These are phyloP conservation scores for Tylopilus orsonianus DNA, from an alignment of 1,284 basidiomycete species.

Conservation along the genomic window DNA sequence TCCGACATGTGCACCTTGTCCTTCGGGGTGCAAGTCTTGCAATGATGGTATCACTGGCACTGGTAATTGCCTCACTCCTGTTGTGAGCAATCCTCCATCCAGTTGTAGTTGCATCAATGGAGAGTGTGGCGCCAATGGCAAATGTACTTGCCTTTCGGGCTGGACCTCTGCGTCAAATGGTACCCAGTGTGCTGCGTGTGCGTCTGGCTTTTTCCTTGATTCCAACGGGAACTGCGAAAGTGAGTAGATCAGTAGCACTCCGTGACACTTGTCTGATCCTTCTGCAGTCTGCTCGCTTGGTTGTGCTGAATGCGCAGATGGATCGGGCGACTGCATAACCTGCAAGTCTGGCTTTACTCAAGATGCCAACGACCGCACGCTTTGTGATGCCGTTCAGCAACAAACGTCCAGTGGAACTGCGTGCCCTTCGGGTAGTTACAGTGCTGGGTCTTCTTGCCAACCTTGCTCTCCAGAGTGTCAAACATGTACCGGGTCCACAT, in stretches of 20 bases:
- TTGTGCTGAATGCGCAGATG: conserved; percentile 65
- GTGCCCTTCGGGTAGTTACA: conserved; percentile 69
- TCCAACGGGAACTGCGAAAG: conserved; percentile 71
- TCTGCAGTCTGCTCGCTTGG: conserved; percentile 64
- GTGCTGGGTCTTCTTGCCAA: conserved; percentile 53
- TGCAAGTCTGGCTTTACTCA: conserved; percentile 69
- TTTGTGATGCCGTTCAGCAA: conserved; percentile 55
- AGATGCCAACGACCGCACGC: conserved; percentile 63
- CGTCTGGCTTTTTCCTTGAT: conserved; percentile 69
- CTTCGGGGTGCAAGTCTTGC: conserved; percentile 63
- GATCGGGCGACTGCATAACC: conserved; percentile 66
- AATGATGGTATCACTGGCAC: conserved; percentile 76
- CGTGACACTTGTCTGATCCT: conserved; percentile 15
- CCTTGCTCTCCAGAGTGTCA: conserved; percentile 65
- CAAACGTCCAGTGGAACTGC: conserved; percentile 50
- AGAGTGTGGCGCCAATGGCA: conserved; percentile 60
- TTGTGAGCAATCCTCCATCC: conserved; percentile 51
- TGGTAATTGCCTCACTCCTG: conserved; percentile 60
- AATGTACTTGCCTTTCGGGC: conserved; percentile 73
- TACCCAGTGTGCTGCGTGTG: conserved; percentile 71
- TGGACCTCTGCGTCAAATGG: conserved; percentile 71
- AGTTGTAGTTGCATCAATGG: conserved; percentile 80
- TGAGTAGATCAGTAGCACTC: conserved; percentile 31
- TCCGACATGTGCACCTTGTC: conserved; percentile 64
- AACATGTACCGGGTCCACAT: conserved; percentile 67